These are phyloP conservation scores for Ochetophila trinervis DNA, from an alignment of 306 rosid species.

Conservation along the genomic window DNA sequence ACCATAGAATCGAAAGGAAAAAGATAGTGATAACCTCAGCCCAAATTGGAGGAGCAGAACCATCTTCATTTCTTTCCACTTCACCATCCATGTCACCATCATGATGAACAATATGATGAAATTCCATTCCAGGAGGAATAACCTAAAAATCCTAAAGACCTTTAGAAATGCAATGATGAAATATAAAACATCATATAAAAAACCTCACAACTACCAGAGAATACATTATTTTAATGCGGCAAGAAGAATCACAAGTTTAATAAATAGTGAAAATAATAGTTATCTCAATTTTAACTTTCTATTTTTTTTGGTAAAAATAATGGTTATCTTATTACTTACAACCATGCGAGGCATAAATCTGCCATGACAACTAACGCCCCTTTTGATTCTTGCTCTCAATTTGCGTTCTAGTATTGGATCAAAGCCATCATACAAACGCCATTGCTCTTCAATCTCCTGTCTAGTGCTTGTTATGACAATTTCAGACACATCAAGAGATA, in stretches of 20 bases:
- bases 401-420: slow-evolving; percentile 63
- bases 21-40: slow-evolving; percentile 41
- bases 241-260: neutral
- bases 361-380: slow-evolving; percentile 56
- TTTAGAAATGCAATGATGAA: neutral
- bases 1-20: slow-evolving; percentile 1
- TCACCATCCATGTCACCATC: slow-evolving; percentile 48
- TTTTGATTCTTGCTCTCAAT: slow-evolving; percentile 49
- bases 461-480: slow-evolving; percentile 61
- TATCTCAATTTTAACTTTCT: too few species aligned
- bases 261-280: neutral
- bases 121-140: slow-evolving; percentile 71
- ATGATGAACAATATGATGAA: slow-evolving; percentile 54
- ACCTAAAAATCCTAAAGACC: slow-evolving; percentile 33
- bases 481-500: slow-evolving; percentile 59
- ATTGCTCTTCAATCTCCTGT: slow-evolving; percentile 62
- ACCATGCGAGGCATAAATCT: slow-evolving; percentile 64
- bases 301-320: too few species aligned
- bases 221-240: neutral
- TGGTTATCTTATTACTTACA: slow-evolving; percentile 38
- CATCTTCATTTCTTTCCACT: slow-evolving; percentile 39
- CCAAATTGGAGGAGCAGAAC: slow-evolving; percentile 46
- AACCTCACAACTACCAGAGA: neutral
- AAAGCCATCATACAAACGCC: slow-evolving; percentile 67
- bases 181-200: neutral